Percentiles rank a stretch among this genome's conserved stretches.
Evolutionary conservation across 805 yeast genomes (phyloP).

Genomic region (Hanseniaspora pseudoguilliermondii): DNA sequence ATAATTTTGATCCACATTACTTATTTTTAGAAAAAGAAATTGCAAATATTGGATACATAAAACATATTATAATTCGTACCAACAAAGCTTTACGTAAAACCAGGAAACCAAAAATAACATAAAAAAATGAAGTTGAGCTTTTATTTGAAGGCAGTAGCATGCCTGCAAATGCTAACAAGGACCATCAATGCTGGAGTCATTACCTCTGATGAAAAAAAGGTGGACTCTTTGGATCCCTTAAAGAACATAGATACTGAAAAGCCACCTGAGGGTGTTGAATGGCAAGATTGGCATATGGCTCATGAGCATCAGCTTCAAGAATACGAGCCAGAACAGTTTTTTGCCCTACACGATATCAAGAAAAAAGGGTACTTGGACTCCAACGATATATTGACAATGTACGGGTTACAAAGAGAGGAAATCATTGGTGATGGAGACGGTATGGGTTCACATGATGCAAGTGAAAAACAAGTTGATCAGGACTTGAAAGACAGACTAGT

Average conservation of each 20-base stretch:
- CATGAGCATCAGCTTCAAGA: conserved; percentile 71
- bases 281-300: conserved; percentile 87
- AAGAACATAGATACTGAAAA: conserved; percentile 27
- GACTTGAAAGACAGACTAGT: conserved; percentile 45
- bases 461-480: conserved; percentile 44
- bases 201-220: conserved; percentile 1
- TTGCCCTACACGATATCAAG: conserved; percentile 64
- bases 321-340: conserved; percentile 64
- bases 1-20: no score
- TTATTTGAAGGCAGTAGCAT: not conserved
- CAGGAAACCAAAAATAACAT: no score
- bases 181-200: not conserved
- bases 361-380: conserved; percentile 43
- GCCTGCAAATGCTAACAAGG: not conserved
- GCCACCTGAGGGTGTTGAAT: conserved; percentile 43
- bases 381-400: conserved; percentile 60
- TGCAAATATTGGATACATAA: no score
- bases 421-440: conserved; percentile 86
- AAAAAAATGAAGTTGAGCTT: not conserved
- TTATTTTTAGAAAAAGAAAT: no score
- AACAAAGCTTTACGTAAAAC: no score
- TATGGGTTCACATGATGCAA: conserved; percentile 63
- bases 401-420: conserved; percentile 62
- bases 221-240: conserved; percentile 16
- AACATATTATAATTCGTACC: no score